Evolutionary conservation across 345 rosid genomes (phyloP).

Genomic region (Salix caprea): DNA sequence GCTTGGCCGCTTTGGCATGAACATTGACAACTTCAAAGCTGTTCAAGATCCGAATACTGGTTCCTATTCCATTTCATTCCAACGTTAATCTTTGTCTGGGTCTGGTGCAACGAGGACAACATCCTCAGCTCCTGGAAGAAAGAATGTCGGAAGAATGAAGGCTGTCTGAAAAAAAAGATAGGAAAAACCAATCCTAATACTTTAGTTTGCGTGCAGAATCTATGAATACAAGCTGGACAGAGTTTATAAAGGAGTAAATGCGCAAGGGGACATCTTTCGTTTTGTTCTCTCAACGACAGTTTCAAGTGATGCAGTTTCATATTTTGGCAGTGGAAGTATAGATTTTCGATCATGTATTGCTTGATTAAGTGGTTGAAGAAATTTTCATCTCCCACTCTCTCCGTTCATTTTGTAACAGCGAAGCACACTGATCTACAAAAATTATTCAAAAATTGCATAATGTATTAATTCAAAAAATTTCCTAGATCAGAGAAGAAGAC

Average conservation of each 20-base stretch:
- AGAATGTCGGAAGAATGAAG: neutral
- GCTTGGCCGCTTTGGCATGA: slow-evolving; percentile 88
- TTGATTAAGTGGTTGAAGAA: neutral
- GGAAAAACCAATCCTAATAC: neutral
- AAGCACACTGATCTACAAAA: neutral
- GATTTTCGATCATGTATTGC: neutral
- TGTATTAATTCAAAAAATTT: too few species aligned
- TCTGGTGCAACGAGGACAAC: neutral
- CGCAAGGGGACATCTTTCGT: neutral
- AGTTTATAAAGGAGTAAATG: neutral
- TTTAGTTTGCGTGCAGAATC: neutral
- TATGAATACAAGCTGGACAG: neutral
- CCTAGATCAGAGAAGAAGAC: neutral
- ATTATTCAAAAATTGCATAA: too few species aligned
- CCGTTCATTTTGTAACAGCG: neutral
- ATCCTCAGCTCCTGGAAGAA: neutral
- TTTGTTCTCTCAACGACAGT: neutral
- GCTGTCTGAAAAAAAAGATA: neutral
- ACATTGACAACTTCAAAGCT: slow-evolving; percentile 87
- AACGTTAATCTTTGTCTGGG: slow-evolving; percentile 24
- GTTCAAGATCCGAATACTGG: slow-evolving; percentile 95
- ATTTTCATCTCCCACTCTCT: neutral
- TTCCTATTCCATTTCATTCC: slow-evolving; percentile 82
- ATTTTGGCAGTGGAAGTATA: neutral
- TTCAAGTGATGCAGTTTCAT: neutral